Base-by-base conservation (phyloP, 257 asterid genomes). In the Nemophila menziesii region DNA sequence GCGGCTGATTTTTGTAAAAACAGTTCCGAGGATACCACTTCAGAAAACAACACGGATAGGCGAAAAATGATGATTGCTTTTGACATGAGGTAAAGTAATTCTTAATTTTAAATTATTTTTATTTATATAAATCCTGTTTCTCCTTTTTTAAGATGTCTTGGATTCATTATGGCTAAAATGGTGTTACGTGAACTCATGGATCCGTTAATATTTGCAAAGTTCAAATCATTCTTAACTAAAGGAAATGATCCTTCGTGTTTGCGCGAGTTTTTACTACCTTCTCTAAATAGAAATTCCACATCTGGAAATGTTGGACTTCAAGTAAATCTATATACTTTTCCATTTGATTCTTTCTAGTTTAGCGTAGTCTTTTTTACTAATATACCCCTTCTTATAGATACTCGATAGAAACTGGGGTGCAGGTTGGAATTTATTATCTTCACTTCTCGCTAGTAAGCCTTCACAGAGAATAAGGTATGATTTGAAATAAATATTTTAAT, bases 361-460 rank as follows among this genome's bases (percentile, higher is more conserved):
- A 16, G 38, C 11, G 52, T 48, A 20, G 24, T 54, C 38, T 43
- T 56, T 44, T 59, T 58, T 43, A 53, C 43, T 38, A 13, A 21
- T n/a, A n/a, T 17, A 46, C 26, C 33, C 57, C 51, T 45, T 46
- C 67, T 63, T 71, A 66, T 92, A 87, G 95, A 80, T 87, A 48
- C 90, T 87, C 49, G 97, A 87, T 63, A 78, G 86, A 66, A 80
- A 83, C 50, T 80, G 90, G 95, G 97, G 97, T 63, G 92, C 95
- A 1, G 97, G 97, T 61, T 83, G 97, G 97, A 71, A 87, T 64
- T 80, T 87, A 70, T 71, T 87, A 15, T 76, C 92, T 18, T 61
- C 70, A 48, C 93, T 87, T 59, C 95, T 87, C 55, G 92, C 97
- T 38, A 63, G 89, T 43, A 83, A 75, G 63, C 68, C 95, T 29